These are phyloP conservation scores for Vanrija sp. DNA, from an alignment of 1,284 basidiomycete species.

Conservation along the genomic window DNA sequence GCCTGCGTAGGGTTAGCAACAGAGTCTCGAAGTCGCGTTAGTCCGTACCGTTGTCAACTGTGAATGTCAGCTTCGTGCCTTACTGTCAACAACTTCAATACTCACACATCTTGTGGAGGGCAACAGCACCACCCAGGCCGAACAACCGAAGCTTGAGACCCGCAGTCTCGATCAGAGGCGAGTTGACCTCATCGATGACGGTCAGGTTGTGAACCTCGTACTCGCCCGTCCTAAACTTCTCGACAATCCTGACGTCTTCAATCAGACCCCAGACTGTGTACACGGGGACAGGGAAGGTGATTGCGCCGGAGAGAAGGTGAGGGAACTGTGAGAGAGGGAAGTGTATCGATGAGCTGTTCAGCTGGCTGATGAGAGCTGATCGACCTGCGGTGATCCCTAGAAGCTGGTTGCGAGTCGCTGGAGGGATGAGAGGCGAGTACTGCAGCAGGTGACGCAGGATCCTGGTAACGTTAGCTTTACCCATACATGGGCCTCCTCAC, in stretches of 20 bases:
- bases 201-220: constrained; percentile 83
- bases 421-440: constrained; percentile 93
- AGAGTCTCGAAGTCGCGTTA: background rate
- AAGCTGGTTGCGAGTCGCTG: constrained; percentile 73
- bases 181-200: constrained; percentile 90
- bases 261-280: constrained; percentile 98
- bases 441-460: constrained; percentile 93
- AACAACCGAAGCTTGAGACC: constrained; percentile 89
- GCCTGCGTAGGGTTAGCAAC: constrained; percentile 42
- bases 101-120: constrained; percentile 96
- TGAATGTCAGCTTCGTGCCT: constrained; percentile 20
- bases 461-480: constrained; percentile 28
- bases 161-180: constrained; percentile 82
- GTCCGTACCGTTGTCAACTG: constrained; percentile 43
- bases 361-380: constrained; percentile 53
- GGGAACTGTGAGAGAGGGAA: constrained; percentile 85
- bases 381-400: constrained; percentile 58
- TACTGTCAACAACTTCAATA: constrained; percentile 1
- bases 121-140: constrained; percentile 91
- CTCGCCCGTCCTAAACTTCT: constrained; percentile 80
- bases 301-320: constrained; percentile 77
- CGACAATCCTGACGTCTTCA: constrained; percentile 88
- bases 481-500: constrained; percentile 34
- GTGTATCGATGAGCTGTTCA: constrained; percentile 53
- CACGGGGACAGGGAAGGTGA: constrained; percentile 85